Percentiles rank a stretch among this genome's conserved stretches.
These are phyloP conservation scores for Pichia californica DNA, from an alignment of 805 yeast species.

Conservation along the genomic window DNA sequence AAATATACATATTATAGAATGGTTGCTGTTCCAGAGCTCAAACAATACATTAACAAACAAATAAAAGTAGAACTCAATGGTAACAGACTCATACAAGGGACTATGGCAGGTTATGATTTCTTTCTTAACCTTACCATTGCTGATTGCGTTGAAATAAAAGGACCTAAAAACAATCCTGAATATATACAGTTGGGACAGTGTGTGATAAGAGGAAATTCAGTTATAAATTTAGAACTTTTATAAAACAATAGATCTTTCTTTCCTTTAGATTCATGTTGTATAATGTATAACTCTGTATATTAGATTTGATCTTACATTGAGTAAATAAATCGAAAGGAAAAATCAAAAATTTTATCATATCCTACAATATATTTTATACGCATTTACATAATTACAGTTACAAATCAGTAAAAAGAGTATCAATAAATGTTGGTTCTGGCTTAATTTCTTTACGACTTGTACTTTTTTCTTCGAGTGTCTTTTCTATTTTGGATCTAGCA, in stretches of 20 bases:
- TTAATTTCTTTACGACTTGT: not conserved
- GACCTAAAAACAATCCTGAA: conserved; percentile 9
- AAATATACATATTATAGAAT: conserved; percentile 11
- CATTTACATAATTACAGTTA: too few relatives aligned
- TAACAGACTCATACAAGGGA: conserved; percentile 70
- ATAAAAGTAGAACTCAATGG: conserved; percentile 74
- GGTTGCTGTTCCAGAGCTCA: conserved; percentile 32
- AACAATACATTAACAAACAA: conserved; percentile 71
- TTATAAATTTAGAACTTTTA: conserved; percentile 42
- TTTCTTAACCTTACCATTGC: conserved; percentile 31
- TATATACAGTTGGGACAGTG: conserved; percentile 25
- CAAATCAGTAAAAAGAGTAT: conserved; percentile 8
- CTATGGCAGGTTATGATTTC: conserved; percentile 77
- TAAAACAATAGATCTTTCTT: too few relatives aligned
- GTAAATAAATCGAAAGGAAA: too few relatives aligned
- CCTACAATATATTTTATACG: too few relatives aligned
- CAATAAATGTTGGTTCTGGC: conserved; percentile 7
- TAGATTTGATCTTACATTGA: too few relatives aligned
- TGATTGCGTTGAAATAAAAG: conserved; percentile 14
- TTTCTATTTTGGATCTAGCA: conserved; percentile 9
- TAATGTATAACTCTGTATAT: not conserved
- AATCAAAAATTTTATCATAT: too few relatives aligned
- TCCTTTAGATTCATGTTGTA: not conserved
- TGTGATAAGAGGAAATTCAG: conserved; percentile 49
- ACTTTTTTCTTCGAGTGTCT: not conserved